Percentiles rank a stretch among this genome's conserved stretches.
Conservation (phyloP, 495 filamentous ascomycete genomes). For the Penicillium samsonianum region DNA sequence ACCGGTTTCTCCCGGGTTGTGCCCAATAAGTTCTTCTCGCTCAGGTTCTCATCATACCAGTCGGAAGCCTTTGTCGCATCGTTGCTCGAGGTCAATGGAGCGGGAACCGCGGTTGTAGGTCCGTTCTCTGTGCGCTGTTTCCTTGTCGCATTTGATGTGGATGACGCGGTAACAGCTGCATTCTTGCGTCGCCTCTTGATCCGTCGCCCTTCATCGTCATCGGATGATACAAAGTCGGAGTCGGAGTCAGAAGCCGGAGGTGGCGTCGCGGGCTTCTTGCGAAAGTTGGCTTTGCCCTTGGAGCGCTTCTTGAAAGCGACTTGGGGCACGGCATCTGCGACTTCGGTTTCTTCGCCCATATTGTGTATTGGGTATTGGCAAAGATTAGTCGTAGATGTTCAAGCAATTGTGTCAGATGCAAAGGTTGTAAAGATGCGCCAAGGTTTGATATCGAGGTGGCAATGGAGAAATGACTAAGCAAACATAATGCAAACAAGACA, state of each 20-base stretch:
- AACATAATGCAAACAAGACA: slow-evolving; percentile 23
- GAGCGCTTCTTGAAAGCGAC: slow-evolving; percentile 81
- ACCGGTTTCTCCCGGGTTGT: slow-evolving; percentile 47
- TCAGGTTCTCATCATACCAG: slow-evolving; percentile 74
- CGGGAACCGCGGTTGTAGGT: slow-evolving; percentile 54
- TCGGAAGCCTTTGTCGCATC: slow-evolving; percentile 93
- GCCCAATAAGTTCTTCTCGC: slow-evolving; percentile 63
- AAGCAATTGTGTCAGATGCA: not conserved
- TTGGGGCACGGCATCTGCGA: slow-evolving; percentile 25
- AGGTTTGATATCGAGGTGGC: slow-evolving; percentile 8
- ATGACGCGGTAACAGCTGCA: slow-evolving; percentile 58
- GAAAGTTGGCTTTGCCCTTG: slow-evolving; percentile 73
- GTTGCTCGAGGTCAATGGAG: slow-evolving; percentile 63
- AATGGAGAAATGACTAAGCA: slow-evolving; percentile 12
- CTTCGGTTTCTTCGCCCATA: slow-evolving; percentile 23
- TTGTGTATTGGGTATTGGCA: not conserved
- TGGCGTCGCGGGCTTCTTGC: slow-evolving; percentile 82
- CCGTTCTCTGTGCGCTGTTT: slow-evolving; percentile 53
- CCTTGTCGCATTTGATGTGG: slow-evolving; percentile 38
- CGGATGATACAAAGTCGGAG: slow-evolving; percentile 71
- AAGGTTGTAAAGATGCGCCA: not conserved
- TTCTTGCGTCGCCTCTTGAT: slow-evolving; percentile 80
- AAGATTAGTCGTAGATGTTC: not conserved
- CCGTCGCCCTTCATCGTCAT: slow-evolving; percentile 69
- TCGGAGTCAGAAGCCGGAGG: slow-evolving; percentile 62